These are phyloP conservation scores for Artemisia annua DNA, from an alignment of 129 eudicot species.

Conservation along the genomic window DNA sequence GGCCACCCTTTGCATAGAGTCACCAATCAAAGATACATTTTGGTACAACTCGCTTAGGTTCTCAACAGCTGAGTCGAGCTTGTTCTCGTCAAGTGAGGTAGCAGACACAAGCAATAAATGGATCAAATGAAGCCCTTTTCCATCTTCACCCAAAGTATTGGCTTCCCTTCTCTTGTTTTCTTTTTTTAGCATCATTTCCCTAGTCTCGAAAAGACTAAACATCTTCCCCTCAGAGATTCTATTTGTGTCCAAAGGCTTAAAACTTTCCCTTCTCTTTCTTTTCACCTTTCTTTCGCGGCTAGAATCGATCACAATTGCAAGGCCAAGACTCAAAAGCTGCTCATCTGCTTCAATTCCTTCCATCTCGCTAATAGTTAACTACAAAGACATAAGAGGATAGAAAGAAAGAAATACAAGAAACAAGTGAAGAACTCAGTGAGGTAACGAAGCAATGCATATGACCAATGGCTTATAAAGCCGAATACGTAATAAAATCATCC, in stretches of 20 bases:
- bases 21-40: conserved; percentile 52
- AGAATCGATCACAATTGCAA: conserved; percentile 49
- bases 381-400: not conserved
- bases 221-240: conserved; percentile 53
- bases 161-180: conserved; percentile 30
- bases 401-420: not conserved
- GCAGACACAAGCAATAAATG: conserved; percentile 68
- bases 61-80: conserved; percentile 41
- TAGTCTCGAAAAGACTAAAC: conserved; percentile 51
- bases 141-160: conserved; percentile 23
- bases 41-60: conserved; percentile 54
- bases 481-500: not conserved
- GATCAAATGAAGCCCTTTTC: conserved; percentile 67
- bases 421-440: not conserved
- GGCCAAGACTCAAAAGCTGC: conserved; percentile 52
- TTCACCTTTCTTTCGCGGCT: conserved; percentile 37
- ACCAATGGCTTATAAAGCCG: conserved; percentile 26
- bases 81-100: conserved; percentile 50
- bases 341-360: conserved; percentile 42
- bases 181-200: conserved; percentile 61
- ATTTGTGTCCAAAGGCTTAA: conserved; percentile 17
- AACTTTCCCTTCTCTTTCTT: conserved; percentile 38
- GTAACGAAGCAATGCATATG: not conserved
- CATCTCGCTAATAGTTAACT: conserved; percentile 17
- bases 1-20: conserved; percentile 81